A percentile compares a stretch with the other conserved stretches of the same genome.
Evolutionary conservation across 192 early-diverging fungal species (phyloP).

Genomic region (Coemansia sp.): DNA sequence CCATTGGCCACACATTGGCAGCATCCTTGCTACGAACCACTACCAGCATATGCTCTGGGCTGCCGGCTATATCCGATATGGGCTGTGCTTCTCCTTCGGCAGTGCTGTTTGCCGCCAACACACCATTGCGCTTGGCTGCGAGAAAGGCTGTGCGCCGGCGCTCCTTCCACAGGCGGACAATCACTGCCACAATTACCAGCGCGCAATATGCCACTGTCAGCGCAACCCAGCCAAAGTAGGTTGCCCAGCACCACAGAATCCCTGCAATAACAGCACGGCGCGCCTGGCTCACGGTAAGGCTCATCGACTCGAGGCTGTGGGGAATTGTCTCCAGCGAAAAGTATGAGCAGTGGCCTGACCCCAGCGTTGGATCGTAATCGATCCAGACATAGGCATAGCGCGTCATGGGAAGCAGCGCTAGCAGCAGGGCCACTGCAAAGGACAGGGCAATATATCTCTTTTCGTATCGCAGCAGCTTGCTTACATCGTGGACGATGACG

Average conservation of each 20-base stretch:
- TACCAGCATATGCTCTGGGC: constrained; percentile 2
- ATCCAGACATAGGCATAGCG: constrained; percentile 23
- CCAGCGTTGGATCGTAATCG: constrained; percentile 27
- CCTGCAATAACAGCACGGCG: constrained; percentile 14
- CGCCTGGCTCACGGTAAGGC: constrained; percentile 1
- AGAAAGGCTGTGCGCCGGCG: constrained; percentile 5
- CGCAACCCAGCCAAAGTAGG: constrained; percentile 34
- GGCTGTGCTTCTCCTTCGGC: not conserved
- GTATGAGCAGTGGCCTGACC: constrained; percentile 32
- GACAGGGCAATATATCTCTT: constrained; percentile 8
- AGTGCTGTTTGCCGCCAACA: not conserved
- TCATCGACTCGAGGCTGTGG: not conserved
- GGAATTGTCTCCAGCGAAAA: constrained; percentile 26
- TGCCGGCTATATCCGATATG: not conserved
- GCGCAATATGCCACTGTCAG: constrained; percentile 15
- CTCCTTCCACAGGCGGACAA: constrained; percentile 8
- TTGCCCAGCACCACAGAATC: constrained; percentile 23
- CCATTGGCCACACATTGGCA: constrained; percentile 12
- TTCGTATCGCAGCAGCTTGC: constrained; percentile 15
- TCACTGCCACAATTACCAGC: constrained; percentile 12
- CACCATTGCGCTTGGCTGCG: constrained; percentile 2
- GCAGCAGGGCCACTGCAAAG: constrained; percentile 10
- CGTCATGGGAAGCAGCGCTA: constrained; percentile 18
- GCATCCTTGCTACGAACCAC: constrained; percentile 7
- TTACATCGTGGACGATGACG: constrained; percentile 10